Evolutionary conservation across 2,329 filamentous ascomycete species (phyloP).

Genomic region (Ceratocystis eucalypticola): DNA sequence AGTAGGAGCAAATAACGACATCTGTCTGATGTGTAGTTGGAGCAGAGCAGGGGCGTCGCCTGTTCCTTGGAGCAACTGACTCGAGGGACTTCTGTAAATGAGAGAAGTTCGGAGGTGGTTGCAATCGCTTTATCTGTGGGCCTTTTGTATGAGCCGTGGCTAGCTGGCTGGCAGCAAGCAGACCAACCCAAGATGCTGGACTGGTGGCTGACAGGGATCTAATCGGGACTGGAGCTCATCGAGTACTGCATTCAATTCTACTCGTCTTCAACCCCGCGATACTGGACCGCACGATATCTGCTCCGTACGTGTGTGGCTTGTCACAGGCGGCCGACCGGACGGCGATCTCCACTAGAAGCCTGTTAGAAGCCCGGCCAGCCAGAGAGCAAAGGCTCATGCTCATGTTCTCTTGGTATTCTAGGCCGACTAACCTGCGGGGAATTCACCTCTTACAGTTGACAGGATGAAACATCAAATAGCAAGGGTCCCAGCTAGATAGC

Average conservation of each 20-base stretch:
- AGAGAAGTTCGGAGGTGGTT: neutral
- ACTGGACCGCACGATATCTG: neutral
- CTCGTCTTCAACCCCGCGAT: neutral
- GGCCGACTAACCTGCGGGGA: neutral
- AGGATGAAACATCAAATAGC: neutral
- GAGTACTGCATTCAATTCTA: too few relatives aligned
- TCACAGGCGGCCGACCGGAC: neutral
- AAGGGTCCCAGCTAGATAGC: neutral
- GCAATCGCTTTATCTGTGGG: neutral
- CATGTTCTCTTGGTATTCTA: neutral
- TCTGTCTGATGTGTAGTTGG: neutral
- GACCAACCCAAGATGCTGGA: neutral
- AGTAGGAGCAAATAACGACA: neutral
- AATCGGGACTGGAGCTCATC: too few relatives aligned
- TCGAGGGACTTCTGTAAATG: slow-evolving; percentile 6
- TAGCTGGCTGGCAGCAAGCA: neutral
- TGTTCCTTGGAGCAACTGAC: neutral
- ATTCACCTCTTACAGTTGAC: neutral
- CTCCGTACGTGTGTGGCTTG: neutral
- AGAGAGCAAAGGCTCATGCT: neutral
- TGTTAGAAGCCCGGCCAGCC: neutral
- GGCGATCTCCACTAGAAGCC: neutral
- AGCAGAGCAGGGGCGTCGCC: neutral
- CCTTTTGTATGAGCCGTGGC: neutral
- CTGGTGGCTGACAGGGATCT: too few relatives aligned